Evolutionary conservation across 495 filamentous ascomycete species (phyloP).

Genomic region (Platismatia glauca): DNA sequence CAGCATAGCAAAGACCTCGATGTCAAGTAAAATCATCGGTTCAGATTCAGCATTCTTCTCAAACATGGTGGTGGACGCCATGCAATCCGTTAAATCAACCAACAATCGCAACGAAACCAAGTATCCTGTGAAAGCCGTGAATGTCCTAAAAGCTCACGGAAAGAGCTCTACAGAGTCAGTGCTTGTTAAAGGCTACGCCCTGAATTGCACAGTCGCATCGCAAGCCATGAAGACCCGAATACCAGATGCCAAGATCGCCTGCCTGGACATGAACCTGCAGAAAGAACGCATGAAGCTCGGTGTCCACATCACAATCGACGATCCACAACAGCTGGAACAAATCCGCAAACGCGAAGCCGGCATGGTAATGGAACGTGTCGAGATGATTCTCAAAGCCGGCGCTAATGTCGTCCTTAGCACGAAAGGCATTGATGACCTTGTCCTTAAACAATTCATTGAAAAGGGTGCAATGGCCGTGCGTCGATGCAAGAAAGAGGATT

Average conservation of each 20-base stretch:
- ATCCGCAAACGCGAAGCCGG: conserved; percentile 85
- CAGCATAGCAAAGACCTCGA: conserved; percentile 96
- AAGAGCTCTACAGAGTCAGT: conserved; percentile 84
- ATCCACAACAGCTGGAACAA: conserved; percentile 93
- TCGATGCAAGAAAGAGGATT: conserved; percentile 97
- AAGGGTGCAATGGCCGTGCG: conserved; percentile 92
- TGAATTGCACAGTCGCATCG: conserved; percentile 98
- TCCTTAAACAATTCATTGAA: conserved; percentile 90
- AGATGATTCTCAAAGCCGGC: conserved; percentile 95
- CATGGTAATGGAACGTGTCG: conserved; percentile 88
- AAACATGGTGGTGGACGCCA: conserved; percentile 93
- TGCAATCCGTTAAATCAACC: conserved; percentile 85
- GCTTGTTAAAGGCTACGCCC: conserved; percentile 88
- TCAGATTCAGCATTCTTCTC: conserved; percentile 94
- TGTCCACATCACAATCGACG: conserved; percentile 95
- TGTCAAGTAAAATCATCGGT: conserved; percentile 98
- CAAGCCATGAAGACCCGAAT: conserved; percentile 96
- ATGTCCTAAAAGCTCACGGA: conserved; percentile 95
- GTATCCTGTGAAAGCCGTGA: conserved; percentile 98
- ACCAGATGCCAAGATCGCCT: conserved; percentile 91
- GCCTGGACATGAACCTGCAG: conserved; percentile 95
- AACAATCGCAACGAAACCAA: conserved; percentile 86
- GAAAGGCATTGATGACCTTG: conserved; percentile 96
- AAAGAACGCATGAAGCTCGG: conserved; percentile 99
- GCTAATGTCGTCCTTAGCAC: conserved; percentile 95